Evolutionary conservation across 164 flowering plant genomes (phyloP).

Genomic region (Liquidambar formosana): DNA sequence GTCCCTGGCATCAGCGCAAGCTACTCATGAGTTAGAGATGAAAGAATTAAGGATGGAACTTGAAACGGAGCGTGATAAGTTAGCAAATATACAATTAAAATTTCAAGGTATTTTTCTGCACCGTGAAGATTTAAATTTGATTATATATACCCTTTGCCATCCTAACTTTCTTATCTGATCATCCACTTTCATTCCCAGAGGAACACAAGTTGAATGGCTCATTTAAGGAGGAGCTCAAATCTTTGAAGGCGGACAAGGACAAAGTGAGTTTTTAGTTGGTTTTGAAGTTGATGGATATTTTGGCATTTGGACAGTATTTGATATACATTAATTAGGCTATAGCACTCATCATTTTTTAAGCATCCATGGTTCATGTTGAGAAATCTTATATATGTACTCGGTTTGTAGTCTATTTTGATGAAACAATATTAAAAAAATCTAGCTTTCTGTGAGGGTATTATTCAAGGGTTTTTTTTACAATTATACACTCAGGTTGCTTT

Average conservation of each 20-base stretch:
- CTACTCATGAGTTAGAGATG: constrained; percentile 53
- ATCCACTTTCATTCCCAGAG: constrained; percentile 39
- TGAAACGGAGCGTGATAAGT: constrained; percentile 54
- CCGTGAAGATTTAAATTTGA: constrained; percentile 4
- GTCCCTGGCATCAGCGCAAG: constrained; percentile 48
- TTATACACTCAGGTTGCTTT: not conserved
- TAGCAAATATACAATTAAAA: constrained; percentile 34
- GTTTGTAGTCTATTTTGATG: not conserved
- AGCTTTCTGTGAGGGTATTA: not conserved
- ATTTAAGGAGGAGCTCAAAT: constrained; percentile 54
- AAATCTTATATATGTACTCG: not conserved
- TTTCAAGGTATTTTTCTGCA: constrained; percentile 52
- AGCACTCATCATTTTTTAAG: not conserved
- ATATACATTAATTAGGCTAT: not conserved
- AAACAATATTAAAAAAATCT: not conserved
- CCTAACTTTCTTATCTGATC: constrained; percentile 17
- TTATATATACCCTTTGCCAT: constrained; percentile 9
- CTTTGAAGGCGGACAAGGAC: constrained; percentile 46
- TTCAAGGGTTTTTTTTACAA: not conserved
- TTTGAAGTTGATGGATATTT: not conserved
- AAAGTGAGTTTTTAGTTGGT: constrained; percentile 51
- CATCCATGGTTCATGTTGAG: not conserved
- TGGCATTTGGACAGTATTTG: not conserved
- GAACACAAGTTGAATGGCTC: constrained; percentile 59
- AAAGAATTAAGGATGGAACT: constrained; percentile 56